Percentiles rank a stretch among this genome's conserved stretches.
These are phyloP conservation scores for Hypoxylon sp. DNA, from an alignment of 2,329 filamentous ascomycete genomes.

Conservation along the genomic window DNA sequence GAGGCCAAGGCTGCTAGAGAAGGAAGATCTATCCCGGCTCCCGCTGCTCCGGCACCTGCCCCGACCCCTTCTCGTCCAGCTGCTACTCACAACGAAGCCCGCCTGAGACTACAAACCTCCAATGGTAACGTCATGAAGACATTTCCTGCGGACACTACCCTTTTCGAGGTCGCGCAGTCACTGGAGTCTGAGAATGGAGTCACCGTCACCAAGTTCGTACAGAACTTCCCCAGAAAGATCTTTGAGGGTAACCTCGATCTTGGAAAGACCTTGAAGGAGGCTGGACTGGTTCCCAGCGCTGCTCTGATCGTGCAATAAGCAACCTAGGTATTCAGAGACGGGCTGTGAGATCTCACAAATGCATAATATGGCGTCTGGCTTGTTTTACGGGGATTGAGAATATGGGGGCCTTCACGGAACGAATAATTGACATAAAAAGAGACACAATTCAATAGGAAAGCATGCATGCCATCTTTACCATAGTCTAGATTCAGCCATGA, in stretches of 20 bases:
- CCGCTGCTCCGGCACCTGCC: slow-evolving; percentile 59
- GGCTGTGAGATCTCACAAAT: slow-evolving; percentile 30
- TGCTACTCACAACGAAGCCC: slow-evolving; percentile 82
- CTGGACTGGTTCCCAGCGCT: slow-evolving; percentile 91
- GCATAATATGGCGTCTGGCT: slow-evolving; percentile 46
- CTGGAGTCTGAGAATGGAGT: slow-evolving; percentile 79
- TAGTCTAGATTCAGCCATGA: slow-evolving; percentile 13
- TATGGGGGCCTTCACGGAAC: slow-evolving; percentile 4
- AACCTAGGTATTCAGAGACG: background rate
- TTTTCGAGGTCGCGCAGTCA: slow-evolving; percentile 90
- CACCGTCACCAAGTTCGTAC: slow-evolving; percentile 82
- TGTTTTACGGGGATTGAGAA: slow-evolving; percentile 22
- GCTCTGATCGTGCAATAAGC: slow-evolving; percentile 80
- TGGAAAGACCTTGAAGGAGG: slow-evolving; percentile 91
- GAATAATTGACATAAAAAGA: slow-evolving; percentile 9
- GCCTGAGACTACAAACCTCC: slow-evolving; percentile 84
- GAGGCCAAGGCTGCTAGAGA: slow-evolving; percentile 88
- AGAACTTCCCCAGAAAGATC: slow-evolving; percentile 88
- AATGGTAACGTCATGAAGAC: slow-evolving; percentile 87
- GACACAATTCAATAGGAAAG: slow-evolving; percentile 8
- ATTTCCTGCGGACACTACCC: slow-evolving; percentile 87
- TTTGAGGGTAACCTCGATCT: slow-evolving; percentile 81
- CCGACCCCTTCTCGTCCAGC: slow-evolving; percentile 69
- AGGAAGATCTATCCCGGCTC: slow-evolving; percentile 69
- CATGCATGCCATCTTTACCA: slow-evolving; percentile 2